Percentiles rank a stretch among this genome's conserved stretches.
Evolutionary conservation across 78 protist genomes (phyloP).

Genomic region (Guillardia theta): DNA sequence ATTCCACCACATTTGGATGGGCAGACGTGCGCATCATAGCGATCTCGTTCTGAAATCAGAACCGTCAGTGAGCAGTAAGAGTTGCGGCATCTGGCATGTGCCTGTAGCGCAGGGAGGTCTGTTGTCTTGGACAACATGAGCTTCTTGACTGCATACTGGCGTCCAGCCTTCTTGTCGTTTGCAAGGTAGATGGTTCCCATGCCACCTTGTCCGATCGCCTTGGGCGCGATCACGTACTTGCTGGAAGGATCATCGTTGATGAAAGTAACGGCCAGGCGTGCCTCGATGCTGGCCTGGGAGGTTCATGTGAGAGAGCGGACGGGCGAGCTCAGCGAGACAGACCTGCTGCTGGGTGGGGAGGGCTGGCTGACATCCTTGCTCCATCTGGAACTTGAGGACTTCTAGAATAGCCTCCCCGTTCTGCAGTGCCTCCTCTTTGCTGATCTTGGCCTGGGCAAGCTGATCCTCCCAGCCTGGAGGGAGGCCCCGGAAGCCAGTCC

Average conservation of each 20-base stretch:
- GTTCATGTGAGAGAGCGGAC: too few species aligned
- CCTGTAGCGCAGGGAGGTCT: neutral
- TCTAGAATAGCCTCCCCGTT: constrained; percentile 10
- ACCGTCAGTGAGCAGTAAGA: too few species aligned
- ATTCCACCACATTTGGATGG: neutral
- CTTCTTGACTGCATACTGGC: neutral
- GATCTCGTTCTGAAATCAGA: constrained; percentile 40
- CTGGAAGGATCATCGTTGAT: neutral
- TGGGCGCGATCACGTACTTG: neutral
- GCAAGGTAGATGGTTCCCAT: constrained; percentile 24
- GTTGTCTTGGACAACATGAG: neutral
- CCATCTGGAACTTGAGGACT: neutral
- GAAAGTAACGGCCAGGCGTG: neutral
- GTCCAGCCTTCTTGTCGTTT: neutral
- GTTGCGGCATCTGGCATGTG: too few species aligned
- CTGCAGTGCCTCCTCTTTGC: neutral
- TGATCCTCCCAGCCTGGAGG: constrained; percentile 4
- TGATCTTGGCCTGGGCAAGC: neutral
- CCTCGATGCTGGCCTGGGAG: neutral
- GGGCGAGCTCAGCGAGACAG: too few species aligned
- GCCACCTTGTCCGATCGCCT: constrained; percentile 19
- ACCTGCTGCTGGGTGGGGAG: constrained; percentile 39
- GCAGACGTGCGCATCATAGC: constrained; percentile 39
- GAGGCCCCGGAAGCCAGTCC: neutral
- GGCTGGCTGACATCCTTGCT: neutral